These are phyloP conservation scores for Scenedesmus sp. DNA, from an alignment of 163 green algal genomes.

Conservation along the genomic window DNA sequence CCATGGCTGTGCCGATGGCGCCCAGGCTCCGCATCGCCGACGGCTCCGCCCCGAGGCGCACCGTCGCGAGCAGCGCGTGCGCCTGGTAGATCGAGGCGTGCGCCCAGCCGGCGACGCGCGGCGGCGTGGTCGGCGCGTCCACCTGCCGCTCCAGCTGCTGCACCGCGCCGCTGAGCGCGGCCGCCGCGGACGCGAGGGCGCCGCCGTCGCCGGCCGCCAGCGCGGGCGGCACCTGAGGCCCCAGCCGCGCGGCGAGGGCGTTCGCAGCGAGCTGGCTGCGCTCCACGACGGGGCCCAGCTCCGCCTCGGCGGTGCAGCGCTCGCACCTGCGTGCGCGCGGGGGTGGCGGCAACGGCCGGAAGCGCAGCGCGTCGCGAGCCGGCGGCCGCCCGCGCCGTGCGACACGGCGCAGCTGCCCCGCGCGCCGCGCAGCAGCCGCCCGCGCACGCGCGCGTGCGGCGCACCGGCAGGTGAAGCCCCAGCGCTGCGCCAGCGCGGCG, in stretches of 20 bases:
- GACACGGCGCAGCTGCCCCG: too few species aligned
- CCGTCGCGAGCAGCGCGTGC: not conserved
- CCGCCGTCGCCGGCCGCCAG: not conserved
- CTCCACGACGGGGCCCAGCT: not conserved
- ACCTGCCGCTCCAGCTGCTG: constrained; percentile 16
- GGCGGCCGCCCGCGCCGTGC: too few species aligned
- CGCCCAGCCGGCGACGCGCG: constrained; percentile 18
- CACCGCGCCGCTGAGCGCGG: not conserved
- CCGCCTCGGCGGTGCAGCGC: not conserved
- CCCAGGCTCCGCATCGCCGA: not conserved
- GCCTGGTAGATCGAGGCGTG: constrained; percentile 33
- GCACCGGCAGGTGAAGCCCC: constrained; percentile 41
- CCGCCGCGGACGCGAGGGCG: not conserved
- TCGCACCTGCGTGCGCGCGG: constrained; percentile 29
- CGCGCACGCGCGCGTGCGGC: too few species aligned
- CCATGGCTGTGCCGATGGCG: constrained; percentile 24
- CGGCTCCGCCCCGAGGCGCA: not conserved
- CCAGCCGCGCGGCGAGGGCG: constrained; percentile 11
- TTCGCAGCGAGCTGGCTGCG: constrained; percentile 5
- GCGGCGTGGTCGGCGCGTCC: not conserved
- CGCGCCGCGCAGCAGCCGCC: too few species aligned
- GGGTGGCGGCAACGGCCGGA: too few species aligned
- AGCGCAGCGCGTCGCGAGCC: too few species aligned
- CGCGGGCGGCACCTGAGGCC: constrained; percentile 11
- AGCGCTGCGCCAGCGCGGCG: constrained; percentile 1